These are phyloP conservation scores for Boletus barrowsii DNA, from an alignment of 768 basidiomycete species.

Conservation along the genomic window DNA sequence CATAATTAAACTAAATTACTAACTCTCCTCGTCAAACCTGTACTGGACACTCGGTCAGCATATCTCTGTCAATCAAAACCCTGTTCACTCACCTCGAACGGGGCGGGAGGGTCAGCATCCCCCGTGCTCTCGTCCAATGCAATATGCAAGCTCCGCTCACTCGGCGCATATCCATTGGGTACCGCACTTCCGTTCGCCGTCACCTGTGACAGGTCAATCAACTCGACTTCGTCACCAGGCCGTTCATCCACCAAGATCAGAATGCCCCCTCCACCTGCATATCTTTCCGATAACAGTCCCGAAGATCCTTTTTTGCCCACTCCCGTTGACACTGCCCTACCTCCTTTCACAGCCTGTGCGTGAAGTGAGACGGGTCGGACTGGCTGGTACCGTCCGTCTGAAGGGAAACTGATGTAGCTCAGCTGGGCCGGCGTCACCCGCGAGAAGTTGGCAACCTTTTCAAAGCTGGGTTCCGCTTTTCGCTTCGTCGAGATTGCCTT, in stretches of 20 bases:
- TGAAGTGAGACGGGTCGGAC: constrained; percentile 71
- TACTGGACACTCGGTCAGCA: constrained; percentile 49
- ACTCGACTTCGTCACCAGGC: constrained; percentile 69
- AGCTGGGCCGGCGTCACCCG: constrained; percentile 91
- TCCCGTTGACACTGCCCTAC: constrained; percentile 28
- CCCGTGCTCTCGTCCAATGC: constrained; percentile 67
- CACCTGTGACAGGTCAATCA: constrained; percentile 53
- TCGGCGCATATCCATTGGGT: constrained; percentile 19
- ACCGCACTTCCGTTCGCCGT: constrained; percentile 31
- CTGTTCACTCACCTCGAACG: constrained; percentile 74
- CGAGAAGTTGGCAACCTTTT: constrained; percentile 81
- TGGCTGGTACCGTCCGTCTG: constrained; percentile 80
- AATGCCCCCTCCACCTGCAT: constrained; percentile 83
- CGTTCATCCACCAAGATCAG: constrained; percentile 74
- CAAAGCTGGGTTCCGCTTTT: constrained; percentile 72
- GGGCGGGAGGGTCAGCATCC: constrained; percentile 71
- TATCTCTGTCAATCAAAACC: not conserved
- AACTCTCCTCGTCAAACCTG: constrained; percentile 67
- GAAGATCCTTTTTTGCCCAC: constrained; percentile 31
- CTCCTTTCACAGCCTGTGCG: constrained; percentile 32
- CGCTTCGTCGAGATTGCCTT: constrained; percentile 50
- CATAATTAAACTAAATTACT: not conserved
- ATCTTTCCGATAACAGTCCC: constrained; percentile 51
- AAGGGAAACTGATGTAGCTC: constrained; percentile 77
- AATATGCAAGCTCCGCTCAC: constrained; percentile 47